Evolutionary conservation across 2,329 filamentous ascomycete genomes (phyloP), one percentile per base, ranked within the genome.

Genomic region (Cryphonectria radicalis): DNA sequence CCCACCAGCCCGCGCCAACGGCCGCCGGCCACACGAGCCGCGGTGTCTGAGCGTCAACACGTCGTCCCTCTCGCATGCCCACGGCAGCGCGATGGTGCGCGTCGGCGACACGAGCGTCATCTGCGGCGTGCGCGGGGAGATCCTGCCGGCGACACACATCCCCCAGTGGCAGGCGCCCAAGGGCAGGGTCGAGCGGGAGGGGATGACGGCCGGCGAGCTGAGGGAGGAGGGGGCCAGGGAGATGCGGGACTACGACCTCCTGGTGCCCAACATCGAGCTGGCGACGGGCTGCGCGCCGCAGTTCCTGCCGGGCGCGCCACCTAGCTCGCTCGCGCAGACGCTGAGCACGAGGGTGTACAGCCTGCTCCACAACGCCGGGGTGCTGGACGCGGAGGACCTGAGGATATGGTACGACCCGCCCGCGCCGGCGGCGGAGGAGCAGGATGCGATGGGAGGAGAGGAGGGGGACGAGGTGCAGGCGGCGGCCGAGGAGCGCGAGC

Each of bases 241-340:
- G 79, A 82, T 90, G 69, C 84, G 83, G 72, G 88, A 90, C 70
- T 87, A 90, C 78, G 90, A 93, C 77, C 84, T 99, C 19, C 84
- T 99, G 2, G 95, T 99, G 2, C 95, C 96, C 2, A 99, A 99
- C 78, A 89, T 99, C 69, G 96, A 98, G 79, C 84, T 99, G 43
- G 92, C 92, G 46, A 99, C 96, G 0, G 96, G 96, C 50, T 97
- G 93, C 78, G 93, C 94, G 8, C 95, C 95, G 3, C 88, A 92
- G 32, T 94, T 95, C 76, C 86, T 97, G 25, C 94, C 96, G 0
- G 94, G 95, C 63, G 92, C 91, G 13, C 91, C 96, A 32, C 96
- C 94, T 0, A 91, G 89, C 7, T 87, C 90, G 0, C 86, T 94
- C 46, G 95, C 94, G 3, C 96, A 99, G 82, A 92, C 92, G 4